Conservation (phyloP, 257 asterid genomes). For the Prunella vulgaris region DNA sequence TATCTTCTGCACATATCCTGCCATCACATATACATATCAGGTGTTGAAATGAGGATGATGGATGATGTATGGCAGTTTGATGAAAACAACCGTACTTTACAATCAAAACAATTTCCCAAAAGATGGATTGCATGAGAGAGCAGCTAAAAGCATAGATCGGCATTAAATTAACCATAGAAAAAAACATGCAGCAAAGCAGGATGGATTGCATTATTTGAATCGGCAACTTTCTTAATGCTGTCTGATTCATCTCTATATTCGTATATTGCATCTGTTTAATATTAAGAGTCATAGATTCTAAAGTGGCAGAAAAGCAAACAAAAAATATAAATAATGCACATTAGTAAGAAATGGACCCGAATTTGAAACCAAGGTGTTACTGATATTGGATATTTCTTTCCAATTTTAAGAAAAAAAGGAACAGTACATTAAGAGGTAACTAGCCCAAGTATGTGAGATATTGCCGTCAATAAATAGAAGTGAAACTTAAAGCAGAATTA, state of each 20-base stretch:
- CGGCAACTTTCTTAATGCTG: neutral
- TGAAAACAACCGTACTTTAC: neutral
- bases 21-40: conserved; percentile 4
- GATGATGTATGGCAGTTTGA: neutral
- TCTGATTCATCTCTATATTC: no score
- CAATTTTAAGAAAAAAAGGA: no score
- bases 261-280: neutral
- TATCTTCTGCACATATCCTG: conserved; percentile 96
- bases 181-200: neutral
- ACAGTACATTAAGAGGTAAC: no score
- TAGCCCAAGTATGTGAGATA: no score
- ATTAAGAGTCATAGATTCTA: neutral
- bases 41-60: neutral
- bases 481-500: no score
- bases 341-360: neutral
- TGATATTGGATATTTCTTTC: neutral
- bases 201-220: no score
- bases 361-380: neutral
- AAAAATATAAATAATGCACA: neutral
- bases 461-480: no score
- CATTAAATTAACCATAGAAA: neutral
- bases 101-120: neutral
- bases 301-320: neutral
- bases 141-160: neutral
- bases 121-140: neutral